These are phyloP conservation scores for Fraxinus greggii DNA, from an alignment of 305 asterid genomes.

Conservation along the genomic window DNA sequence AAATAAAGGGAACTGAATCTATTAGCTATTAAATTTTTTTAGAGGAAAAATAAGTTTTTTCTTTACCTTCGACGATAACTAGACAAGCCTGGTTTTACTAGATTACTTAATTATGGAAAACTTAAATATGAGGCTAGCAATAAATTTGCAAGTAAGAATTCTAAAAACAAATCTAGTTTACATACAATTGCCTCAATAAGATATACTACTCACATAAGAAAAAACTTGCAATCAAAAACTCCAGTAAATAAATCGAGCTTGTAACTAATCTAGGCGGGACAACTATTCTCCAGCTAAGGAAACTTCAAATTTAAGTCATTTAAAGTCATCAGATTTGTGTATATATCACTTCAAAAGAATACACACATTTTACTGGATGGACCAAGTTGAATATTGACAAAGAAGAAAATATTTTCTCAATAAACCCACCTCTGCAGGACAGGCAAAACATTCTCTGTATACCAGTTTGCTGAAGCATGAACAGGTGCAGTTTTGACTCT, in stretches of 20 bases:
- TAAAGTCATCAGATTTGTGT: background rate
- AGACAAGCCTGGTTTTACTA: background rate
- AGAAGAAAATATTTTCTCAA: background rate
- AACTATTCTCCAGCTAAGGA: background rate
- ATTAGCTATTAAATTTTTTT: background rate
- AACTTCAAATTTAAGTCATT: background rate
- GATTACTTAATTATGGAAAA: background rate
- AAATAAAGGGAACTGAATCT: background rate
- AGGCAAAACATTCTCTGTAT: conserved; percentile 74
- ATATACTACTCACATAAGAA: background rate
- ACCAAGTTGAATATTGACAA: background rate
- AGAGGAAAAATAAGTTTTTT: background rate
- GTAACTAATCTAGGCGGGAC: background rate
- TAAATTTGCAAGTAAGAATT: background rate
- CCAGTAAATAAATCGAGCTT: background rate
- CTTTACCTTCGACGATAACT: background rate
- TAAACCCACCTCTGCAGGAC: conserved; percentile 65
- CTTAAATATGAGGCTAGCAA: background rate
- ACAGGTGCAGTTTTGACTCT: conserved; percentile 84
- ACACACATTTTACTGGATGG: background rate
- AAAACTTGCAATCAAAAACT: background rate
- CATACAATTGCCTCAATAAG: background rate
- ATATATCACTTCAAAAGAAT: background rate
- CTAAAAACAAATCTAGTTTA: background rate
- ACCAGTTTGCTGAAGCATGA: conserved; percentile 91